Base-by-base conservation (phyloP, 208 protist genomes). In the Leptomonas seymouri region DNA sequence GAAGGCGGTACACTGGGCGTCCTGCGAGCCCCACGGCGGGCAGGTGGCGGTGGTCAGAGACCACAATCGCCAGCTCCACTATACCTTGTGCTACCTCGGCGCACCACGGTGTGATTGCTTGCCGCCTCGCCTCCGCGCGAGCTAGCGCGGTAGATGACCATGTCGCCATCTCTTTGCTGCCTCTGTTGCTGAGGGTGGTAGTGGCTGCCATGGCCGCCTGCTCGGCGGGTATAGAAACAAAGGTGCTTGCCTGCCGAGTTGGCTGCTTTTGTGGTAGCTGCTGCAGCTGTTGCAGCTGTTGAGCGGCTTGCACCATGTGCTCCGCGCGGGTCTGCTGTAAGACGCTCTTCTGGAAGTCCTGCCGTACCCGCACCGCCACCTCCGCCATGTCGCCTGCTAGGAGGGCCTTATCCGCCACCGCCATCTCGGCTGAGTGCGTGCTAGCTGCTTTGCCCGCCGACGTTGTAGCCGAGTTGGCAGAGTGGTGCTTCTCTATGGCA, bases 1-100 rank as follows among this genome's bases (percentile, higher is more conserved):
- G 71, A 18, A 85, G 49, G 21, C 84, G 78, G 4, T 75, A 76
- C 51, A 96, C 84, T 2, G 86, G 81, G 23, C 67, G 56, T 0
- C 78, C 84, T 12, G 30, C 73, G 2, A 85, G 21, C 36, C 80
- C 77, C 8, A 44, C 59, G 18, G 67, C 55, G 49, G 69, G 65
- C 18, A 85, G 76, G 72, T 87, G 87, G 36, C 86, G 85, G 54
- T 85, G 85, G 41, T 96, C 86, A 6, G 86, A 89, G n/a, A 96
- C 86, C 31, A 67, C 64, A 27, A 96, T 70, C 20, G 87, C 77
- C 16, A 96, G 57, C 49, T 93, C 80, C 11, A 84, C 71, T 1
- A 96, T 8, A 23, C 90, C 90, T 1, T 58, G 36, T 5, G 76
- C 77, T 12, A 96, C 70, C 0, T 21, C 57, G 6, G 71, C 67